Base-by-base conservation (phyloP, 2,329 filamentous ascomycete genomes). In the Penicillium sp. region DNA sequence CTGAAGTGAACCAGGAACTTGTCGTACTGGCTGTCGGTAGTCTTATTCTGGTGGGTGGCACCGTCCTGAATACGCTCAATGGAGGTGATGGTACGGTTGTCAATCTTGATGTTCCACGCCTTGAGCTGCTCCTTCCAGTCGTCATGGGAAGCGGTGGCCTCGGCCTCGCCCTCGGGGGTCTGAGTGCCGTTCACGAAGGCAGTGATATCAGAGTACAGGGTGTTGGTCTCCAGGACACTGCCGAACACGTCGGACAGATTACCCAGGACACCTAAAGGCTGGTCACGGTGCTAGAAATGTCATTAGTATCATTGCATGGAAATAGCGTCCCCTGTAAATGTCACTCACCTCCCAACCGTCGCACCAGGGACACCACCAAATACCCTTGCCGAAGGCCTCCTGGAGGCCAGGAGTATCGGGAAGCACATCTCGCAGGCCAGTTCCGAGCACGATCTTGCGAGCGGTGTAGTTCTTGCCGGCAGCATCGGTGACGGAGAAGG, bases 281-380 rank as follows among this genome's bases (percentile, higher is more conserved):
- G 82, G 61, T 85, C 81, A 0, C 78, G 79, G 63, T 86, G 82
- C 67, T 86, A 84, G 56, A 32, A 10, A 32, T 5, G 13, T 32
- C 12, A 32, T 12, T 32, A 32, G 9, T 32, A 15, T 15, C 8
- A 10, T 32, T 80, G 4, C 7, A 32, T 15, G 7, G 12, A 15
- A 32, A n/a, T n/a, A 15, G 13, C 4, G 29, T 27, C 6, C 10
- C 4, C 7, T 23, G 34, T 7, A 21, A 4, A 23, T 26, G 13
- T 7, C 5, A 41, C 37, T 27, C 18, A 41, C 37, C 37, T 42
- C 39, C 39, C 39, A 75, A 10, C 84, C 84, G 61, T 86, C 84
- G 55, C 84, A 86, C 84, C 84, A 86, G 0, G 83, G 82, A 50
- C 84, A 86, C 82, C 83, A 86, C 69, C 71, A 86, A 49, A 85